Evolutionary conservation across 192 early-diverging fungal genomes (phyloP), one percentile per base, ranked within the genome.

Genomic region (Tieghemiomyces parasiticus): DNA sequence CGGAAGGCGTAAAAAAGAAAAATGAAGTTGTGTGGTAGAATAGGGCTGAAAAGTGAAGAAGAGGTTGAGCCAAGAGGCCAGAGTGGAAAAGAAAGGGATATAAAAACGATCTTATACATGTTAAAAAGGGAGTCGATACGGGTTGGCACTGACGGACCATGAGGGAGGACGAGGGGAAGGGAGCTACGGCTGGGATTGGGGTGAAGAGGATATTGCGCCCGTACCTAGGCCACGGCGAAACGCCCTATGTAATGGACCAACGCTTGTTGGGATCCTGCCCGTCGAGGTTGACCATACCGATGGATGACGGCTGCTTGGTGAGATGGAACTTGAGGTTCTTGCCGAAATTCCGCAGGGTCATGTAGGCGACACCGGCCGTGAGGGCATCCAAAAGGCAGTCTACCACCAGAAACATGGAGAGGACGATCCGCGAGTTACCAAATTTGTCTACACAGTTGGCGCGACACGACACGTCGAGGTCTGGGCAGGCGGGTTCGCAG

Each of bases 231-330:
- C n/a, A n/a, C n/a, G 16, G 3, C 54, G 30, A 56, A 24, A 24
- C 2, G 1, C 32, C 2, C 33, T 56, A 56, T 20, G 33, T 32
- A 20, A 56, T 32, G 54, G 54, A 56, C 54, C 54, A 56, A 31
- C 54, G 54, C 29, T 56, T 56, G 54, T 56, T 56, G 33, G 54
- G 54, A 31, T 56, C 54, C 31, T 56, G 54, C 16, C 54, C 54
- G 33, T 56, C 54, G 19, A 56, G 33, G 33, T 56, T 56, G 13
- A 56, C 54, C 54, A 56, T 56, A 12, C 54, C 54, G 35, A 56
- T 54, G 52, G 52, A 54, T 19, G 52, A 54, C 3, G 52, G 52
- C 52, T 54, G 52, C 13, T 54, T 54, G 13, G 52, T 54, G 4
- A 54, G 30, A 31, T 54, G 52, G 52, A 54, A 54, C n/a, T 31